Percentiles rank a stretch among this genome's conserved stretches.
phyloP scores from a whole-genome alignment of 2,329 filamentous ascomycete genomes.

The Exophiala calicioides region DNA sequence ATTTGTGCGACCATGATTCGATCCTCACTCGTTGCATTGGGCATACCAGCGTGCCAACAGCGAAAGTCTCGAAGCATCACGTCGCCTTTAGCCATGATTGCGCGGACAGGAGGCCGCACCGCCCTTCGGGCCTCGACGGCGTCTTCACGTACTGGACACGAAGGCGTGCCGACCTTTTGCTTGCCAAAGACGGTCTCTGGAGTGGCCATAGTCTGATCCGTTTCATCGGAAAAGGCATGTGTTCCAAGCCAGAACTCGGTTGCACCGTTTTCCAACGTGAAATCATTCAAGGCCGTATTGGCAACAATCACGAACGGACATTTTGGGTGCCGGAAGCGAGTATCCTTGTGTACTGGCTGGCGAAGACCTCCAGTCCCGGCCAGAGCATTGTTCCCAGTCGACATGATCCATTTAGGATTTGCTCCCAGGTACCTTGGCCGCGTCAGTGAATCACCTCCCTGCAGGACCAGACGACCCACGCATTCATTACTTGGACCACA shows the following conservation, averaged over 20 bases:
- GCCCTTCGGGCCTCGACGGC: constrained; percentile 28
- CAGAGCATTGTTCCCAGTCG: constrained; percentile 45
- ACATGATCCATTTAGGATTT: constrained; percentile 44
- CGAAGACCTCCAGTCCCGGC: constrained; percentile 40
- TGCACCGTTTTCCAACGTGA: constrained; percentile 38
- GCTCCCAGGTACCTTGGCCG: constrained; percentile 42
- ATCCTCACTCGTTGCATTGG: constrained; percentile 33
- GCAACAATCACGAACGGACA: constrained; percentile 44
- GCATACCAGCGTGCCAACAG: constrained; percentile 40
- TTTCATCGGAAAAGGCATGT: constrained; percentile 37
- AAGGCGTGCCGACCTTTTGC: constrained; percentile 20
- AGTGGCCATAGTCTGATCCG: constrained; percentile 37
- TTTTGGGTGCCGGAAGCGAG: constrained; percentile 39
- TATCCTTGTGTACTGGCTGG: constrained; percentile 45
- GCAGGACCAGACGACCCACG: constrained; percentile 31
- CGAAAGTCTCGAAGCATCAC: constrained; percentile 37
- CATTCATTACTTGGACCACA: constrained; percentile 43
- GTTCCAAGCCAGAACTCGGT: constrained; percentile 48
- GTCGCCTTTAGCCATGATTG: constrained; percentile 29
- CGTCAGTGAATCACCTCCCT: neutral
- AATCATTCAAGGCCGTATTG: constrained; percentile 43
- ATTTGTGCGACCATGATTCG: constrained; percentile 34
- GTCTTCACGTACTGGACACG: constrained; percentile 23
- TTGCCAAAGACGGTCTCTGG: constrained; percentile 10
- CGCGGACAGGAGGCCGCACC: constrained; percentile 32